These are phyloP conservation scores for Neurospora africana DNA, from an alignment of 495 filamentous ascomycete species.

Conservation along the genomic window DNA sequence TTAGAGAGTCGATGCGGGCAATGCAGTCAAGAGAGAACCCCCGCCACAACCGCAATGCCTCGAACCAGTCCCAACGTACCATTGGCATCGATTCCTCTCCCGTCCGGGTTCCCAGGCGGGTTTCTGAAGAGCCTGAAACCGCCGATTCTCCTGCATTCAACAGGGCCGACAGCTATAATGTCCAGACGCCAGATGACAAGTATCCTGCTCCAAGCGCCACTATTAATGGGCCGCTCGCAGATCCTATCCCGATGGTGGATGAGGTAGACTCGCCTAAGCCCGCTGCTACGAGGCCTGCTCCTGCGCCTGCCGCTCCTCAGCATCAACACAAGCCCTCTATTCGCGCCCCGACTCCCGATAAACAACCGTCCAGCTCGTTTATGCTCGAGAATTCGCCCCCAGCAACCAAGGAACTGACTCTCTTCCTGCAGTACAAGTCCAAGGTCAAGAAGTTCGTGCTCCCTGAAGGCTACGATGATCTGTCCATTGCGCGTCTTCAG, in stretches of 20 bases:
- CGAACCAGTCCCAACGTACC: conserved; percentile 28
- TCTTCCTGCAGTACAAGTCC: conserved; percentile 95
- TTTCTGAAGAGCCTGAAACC: conserved; percentile 53
- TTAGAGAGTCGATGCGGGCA: conserved; percentile 84
- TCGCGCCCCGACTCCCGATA: conserved; percentile 29
- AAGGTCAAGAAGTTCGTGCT: conserved; percentile 95
- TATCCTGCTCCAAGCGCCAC: conserved; percentile 39
- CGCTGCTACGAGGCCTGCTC: conserved; percentile 10
- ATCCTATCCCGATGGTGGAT: conserved; percentile 26
- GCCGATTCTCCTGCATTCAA: conserved; percentile 25
- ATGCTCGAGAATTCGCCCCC: conserved; percentile 58
- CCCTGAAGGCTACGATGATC: conserved; percentile 65
- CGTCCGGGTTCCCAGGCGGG: conserved; percentile 48
- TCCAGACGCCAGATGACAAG: conserved; percentile 53
- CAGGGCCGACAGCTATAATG: conserved; percentile 34
- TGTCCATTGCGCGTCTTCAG: conserved; percentile 80
- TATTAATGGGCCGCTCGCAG: conserved; percentile 38
- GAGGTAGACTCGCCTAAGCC: conserved; percentile 18
- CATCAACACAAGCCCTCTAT: neutral
- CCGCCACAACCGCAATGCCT: conserved; percentile 47
- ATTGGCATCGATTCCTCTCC: conserved; percentile 45
- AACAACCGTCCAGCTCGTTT: conserved; percentile 22
- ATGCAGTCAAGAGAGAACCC: conserved; percentile 68
- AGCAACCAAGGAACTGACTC: conserved; percentile 75
- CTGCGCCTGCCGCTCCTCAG: neutral